Evolutionary conservation across 192 early-diverging fungal species (phyloP), one percentile per base, ranked within the genome.

Genomic region (Chytriomyces confervae): DNA sequence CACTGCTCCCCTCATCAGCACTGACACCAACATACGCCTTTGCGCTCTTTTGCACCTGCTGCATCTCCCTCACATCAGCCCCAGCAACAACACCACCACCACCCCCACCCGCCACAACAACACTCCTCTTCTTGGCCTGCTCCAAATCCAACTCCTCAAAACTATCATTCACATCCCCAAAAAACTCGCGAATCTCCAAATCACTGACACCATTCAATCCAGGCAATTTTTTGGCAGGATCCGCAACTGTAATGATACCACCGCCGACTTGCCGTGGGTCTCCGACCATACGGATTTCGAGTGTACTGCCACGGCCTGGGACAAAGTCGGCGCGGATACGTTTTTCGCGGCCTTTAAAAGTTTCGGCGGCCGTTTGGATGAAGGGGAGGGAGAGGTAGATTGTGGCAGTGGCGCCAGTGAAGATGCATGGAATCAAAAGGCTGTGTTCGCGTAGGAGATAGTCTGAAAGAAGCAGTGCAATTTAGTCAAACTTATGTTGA

Each of bases 351-450:
- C 62, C 16, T 61, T 20, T 43, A 4, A 44, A 29, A 1, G 53
- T 6, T 20, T 36, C 11, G 50, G 69, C 36, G 20, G 87, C 87
- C 45, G 85, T 69, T 20, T 80, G 77, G 49, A 89, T 81, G 72
- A 77, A 81, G 7, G 87, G 87, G 29, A 89, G 80, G 10, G 65
- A 69, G 46, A 89, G 78, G 77, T 89, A 89, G 4, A 80, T 72
- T 24, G 20, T 49, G 29, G 77, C 84, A 7, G 84, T 79, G 60
- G 78, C 76, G 18, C 87, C 87, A 23, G 83, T 83, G 57, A 86
- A 82, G 70, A 83, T 69, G 75, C 81, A 83, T 0, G 87, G 87
- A 0, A 89, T 36, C 2, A 86, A 71, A 7, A 89, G 80, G 5
- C 83, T 78, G 10, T 85, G 72, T 57, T 84, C 79, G 20, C 76